A percentile compares a stretch with the other conserved stretches of the same genome.
Conservation (phyloP, 2,329 filamentous ascomycete species). For the Acrodontium crateriforme region DNA sequence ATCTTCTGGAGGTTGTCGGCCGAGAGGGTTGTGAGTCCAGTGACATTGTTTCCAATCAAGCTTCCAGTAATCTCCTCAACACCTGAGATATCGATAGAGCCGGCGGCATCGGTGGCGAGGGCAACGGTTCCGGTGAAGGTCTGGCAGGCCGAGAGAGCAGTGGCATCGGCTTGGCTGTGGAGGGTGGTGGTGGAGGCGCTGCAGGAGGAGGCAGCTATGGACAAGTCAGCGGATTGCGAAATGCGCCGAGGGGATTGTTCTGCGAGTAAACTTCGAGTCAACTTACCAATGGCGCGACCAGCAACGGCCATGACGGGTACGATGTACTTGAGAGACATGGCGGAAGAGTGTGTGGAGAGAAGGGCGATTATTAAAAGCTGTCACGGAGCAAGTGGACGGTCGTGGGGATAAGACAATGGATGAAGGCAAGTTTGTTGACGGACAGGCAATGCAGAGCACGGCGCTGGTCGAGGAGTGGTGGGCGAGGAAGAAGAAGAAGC, state of each 20-base stretch:
- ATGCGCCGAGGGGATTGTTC: neutral
- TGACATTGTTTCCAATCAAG: slow-evolving; percentile 38
- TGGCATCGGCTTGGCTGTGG: slow-evolving; percentile 46
- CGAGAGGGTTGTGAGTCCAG: slow-evolving; percentile 49
- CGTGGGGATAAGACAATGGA: slow-evolving; percentile 5
- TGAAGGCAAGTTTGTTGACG: too few relatives aligned
- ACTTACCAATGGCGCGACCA: slow-evolving; percentile 38
- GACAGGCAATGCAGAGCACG: too few relatives aligned
- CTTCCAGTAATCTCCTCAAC: slow-evolving; percentile 45
- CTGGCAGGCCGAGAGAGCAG: slow-evolving; percentile 47
- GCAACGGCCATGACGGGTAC: slow-evolving; percentile 42
- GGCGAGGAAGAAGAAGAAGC: neutral
- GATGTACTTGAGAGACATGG: slow-evolving; percentile 43
- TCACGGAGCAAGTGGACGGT: slow-evolving; percentile 1
- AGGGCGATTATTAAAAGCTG: slow-evolving; percentile 7
- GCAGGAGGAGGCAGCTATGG: slow-evolving; percentile 13
- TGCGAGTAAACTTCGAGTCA: neutral
- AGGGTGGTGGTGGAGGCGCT: slow-evolving; percentile 40
- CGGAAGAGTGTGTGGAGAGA: slow-evolving; percentile 2
- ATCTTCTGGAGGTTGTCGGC: slow-evolving; percentile 51
- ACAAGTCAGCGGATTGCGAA: slow-evolving; percentile 1
- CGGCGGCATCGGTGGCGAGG: slow-evolving; percentile 43
- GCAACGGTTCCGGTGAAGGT: slow-evolving; percentile 56
- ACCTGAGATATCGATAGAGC: slow-evolving; percentile 48
- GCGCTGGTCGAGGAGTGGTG: neutral